Evolutionary conservation across 2,329 filamentous ascomycete genomes (phyloP), one percentile per base, ranked within the genome.

Genomic region (Microcyclospora pomicola): DNA sequence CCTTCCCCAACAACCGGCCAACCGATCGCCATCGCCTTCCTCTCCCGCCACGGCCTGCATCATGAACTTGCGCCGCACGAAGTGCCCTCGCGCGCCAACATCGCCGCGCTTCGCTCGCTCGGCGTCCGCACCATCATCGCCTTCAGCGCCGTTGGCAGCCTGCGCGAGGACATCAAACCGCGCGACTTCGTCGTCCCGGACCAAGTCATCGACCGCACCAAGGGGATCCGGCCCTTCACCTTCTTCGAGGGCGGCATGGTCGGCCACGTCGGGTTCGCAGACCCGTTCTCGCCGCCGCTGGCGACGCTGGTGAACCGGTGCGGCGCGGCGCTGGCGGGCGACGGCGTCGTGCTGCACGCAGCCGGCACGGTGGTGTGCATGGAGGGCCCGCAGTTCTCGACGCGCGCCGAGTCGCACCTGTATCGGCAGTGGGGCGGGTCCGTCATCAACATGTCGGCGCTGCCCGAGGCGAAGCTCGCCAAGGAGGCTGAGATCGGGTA

Each of bases 351-450:
- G 12, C 65, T 96, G 50, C 91, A 98, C 61, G 79, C 83, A 50
- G 77, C 75, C 49, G 91, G 88, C 33, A 84, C 81, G 2, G 65
- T 96, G 43, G 71, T 98, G 51, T 94, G 87, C 67, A 98, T 98
- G 82, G 91, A 98, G 72, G 91, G 91, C n/a, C 91, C 91, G 14
- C 86, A 94, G 54, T 98, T 98, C 72, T 91, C 82, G 44, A 96
- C 91, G 13, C 85, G 91, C 45, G 88, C 91, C 41, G 91, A 98
- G 66, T 91, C 82, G 41, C 78, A 94, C 63, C 76, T 98, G 67
- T 98, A 98, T 71, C 84, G 91, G 50, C 71, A 76, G 43, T 95
- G 86, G 83, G 88, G 88, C 52, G 88, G 87, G 50, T 82, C 75
- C 48, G 83, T 96, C 37, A 96, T 98, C 71, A 96, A 96, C 73